phyloP scores from a whole-genome alignment of 164 flowering plant genomes.

The Pachysandra terminalis region DNA sequence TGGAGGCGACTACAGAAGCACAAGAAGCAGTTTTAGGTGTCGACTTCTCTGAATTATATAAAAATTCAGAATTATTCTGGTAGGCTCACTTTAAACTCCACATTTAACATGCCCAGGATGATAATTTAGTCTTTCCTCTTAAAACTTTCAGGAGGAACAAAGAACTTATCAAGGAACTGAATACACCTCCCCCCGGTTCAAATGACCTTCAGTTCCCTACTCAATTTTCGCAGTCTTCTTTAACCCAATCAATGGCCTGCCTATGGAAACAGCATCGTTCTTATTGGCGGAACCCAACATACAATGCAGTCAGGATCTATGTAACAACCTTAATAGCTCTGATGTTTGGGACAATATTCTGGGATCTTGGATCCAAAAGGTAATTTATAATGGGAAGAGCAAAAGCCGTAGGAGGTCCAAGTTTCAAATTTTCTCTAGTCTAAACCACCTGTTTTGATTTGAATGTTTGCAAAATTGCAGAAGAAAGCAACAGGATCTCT shows the following conservation, averaged over 20 bases:
- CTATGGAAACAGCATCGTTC: slow-evolving; percentile 69
- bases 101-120: no score
- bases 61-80: slow-evolving; percentile 29
- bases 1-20: slow-evolving; percentile 31
- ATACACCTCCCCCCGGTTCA: slow-evolving; percentile 33
- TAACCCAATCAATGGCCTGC: slow-evolving; percentile 53
- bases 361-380: slow-evolving; percentile 48
- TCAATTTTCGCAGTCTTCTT: slow-evolving; percentile 48
- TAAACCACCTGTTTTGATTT: neutral
- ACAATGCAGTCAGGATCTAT: slow-evolving; percentile 45
- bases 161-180: slow-evolving; percentile 28
- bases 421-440: neutral
- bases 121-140: no score
- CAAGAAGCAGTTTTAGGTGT: slow-evolving; percentile 34
- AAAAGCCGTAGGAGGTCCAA: neutral
- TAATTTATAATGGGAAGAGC: no score
- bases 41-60: slow-evolving; percentile 32
- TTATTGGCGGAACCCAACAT: slow-evolving; percentile 67
- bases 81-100: no score
- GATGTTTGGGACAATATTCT: slow-evolving; percentile 50
- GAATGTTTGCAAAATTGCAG: slow-evolving; percentile 14
- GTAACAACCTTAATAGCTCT: slow-evolving; percentile 42
- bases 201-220: slow-evolving; percentile 41
- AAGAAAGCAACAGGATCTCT: slow-evolving; percentile 26
- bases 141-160: slow-evolving; percentile 50